Evolutionary conservation across 148 eudicot genomes (phyloP).

Genomic region (Rhododendron griersonianum): DNA sequence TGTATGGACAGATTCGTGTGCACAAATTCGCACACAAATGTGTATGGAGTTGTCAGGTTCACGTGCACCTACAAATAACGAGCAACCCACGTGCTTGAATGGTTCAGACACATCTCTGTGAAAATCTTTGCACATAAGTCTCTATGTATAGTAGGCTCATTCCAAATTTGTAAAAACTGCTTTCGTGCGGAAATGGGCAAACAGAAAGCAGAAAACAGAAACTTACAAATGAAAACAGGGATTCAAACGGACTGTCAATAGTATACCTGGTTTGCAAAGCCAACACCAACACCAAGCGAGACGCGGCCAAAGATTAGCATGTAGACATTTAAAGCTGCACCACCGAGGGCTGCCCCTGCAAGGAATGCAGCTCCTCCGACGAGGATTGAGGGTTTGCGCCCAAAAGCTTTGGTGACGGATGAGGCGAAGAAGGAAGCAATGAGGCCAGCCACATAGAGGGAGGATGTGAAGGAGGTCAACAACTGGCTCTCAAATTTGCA

Average conservation of each 20-base stretch:
- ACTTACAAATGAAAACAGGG: background rate
- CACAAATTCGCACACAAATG: too few relatives aligned
- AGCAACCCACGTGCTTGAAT: too few relatives aligned
- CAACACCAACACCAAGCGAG: constrained; percentile 46
- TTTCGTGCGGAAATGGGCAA: too few relatives aligned
- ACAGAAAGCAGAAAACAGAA: background rate
- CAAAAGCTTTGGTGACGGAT: constrained; percentile 25
- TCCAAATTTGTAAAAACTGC: too few relatives aligned
- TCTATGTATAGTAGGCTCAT: too few relatives aligned
- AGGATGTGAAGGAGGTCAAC: constrained; percentile 42
- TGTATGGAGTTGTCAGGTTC: background rate
- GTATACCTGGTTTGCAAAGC: constrained; percentile 45
- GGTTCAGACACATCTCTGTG: too few relatives aligned
- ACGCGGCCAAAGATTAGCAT: constrained; percentile 48
- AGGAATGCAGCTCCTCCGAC: constrained; percentile 33
- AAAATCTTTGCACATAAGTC: too few relatives aligned
- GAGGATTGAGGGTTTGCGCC: constrained; percentile 38
- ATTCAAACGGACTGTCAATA: background rate
- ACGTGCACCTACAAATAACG: too few relatives aligned
- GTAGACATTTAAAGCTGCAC: constrained; percentile 26
- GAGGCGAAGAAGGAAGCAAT: constrained; percentile 46
- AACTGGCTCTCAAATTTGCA: constrained; percentile 43
- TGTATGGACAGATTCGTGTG: too few relatives aligned
- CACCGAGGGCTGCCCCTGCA: constrained; percentile 30
- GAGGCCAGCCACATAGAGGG: constrained; percentile 38